Base-by-base conservation (phyloP, 202 grass and related monocot genomes). In the Tripidium arundinaceum region DNA sequence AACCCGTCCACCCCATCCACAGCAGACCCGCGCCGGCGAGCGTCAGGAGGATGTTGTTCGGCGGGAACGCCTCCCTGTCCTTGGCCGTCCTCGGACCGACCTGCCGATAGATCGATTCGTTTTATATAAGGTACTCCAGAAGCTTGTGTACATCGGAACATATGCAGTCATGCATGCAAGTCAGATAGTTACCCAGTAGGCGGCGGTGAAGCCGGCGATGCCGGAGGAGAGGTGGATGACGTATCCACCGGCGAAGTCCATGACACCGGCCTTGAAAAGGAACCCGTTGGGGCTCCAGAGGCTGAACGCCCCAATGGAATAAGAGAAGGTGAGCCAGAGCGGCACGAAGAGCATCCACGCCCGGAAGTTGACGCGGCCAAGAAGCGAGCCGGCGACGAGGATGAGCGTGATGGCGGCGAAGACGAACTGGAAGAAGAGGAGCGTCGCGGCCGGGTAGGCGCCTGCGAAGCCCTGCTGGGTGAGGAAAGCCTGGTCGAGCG, bases 161-260 rank as follows among this genome's bases (percentile, higher is more conserved):
- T 22, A 1, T 22, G n/a, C 15, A 19, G 16, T 6, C 19, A 21
- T n/a, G 52, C 52, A 55, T 55, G 7, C 6, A 54, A 54, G 49
- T 1, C 2, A 2, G 11, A n/a, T 6, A 41, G 61, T 36, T 73
- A 90, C 90, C 93, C 87, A 96, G 71, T 77, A 92, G 38, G 90
- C 87, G 37, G 90, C 93, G 33, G 87, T 90, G 83, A 96, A 84
- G 12, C 93, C 87, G 49, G 93, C 85, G 54, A 96, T n/a, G 22
- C 89, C 93, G 5, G 93, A 95, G 42, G 93, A 95, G 61, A 95
- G 89, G 84, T 95, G 93, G 77, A 92, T 96, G 85, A 96, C 87
- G 75, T 73, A 96, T 15, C 93, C 90, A 18, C 93, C 93, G 58
- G 90, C 83, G 79, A 90, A 96, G 81, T 96, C 90, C 87, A 96